phyloP scores from a whole-genome alignment of 441 rosid species.

The Melastoma candidum region DNA sequence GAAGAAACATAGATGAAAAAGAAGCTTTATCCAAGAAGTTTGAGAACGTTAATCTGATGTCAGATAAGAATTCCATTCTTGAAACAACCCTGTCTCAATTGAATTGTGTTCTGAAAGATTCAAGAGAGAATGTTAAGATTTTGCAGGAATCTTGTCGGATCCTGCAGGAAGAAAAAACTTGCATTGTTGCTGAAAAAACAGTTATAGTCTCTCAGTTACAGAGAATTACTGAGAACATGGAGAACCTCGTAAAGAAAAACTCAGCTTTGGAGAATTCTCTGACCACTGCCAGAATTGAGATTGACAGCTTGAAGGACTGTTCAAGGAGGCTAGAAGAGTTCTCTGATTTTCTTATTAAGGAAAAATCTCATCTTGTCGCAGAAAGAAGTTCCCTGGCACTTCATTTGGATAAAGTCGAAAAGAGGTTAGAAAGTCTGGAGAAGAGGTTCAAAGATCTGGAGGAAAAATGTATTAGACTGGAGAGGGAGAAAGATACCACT shows the following conservation, averaged over 20 bases:
- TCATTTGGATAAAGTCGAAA: slow-evolving; percentile 38
- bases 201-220: slow-evolving; percentile 76
- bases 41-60: slow-evolving; percentile 32
- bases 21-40: slow-evolving; percentile 30
- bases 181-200: slow-evolving; percentile 40
- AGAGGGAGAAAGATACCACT: slow-evolving; percentile 39
- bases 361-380: slow-evolving; percentile 39
- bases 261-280: slow-evolving; percentile 43
- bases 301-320: slow-evolving; percentile 47
- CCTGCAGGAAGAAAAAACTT: slow-evolving; percentile 51
- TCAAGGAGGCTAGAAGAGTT: slow-evolving; percentile 57
- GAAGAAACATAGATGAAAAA: slow-evolving; percentile 33
- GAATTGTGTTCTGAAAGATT: slow-evolving; percentile 35
- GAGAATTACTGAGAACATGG: slow-evolving; percentile 54
- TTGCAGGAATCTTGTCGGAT: slow-evolving; percentile 50
- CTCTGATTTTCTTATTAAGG: slow-evolving; percentile 42
- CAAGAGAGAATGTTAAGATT: slow-evolving; percentile 31
- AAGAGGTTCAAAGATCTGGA: slow-evolving; percentile 47
- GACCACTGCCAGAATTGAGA: slow-evolving; percentile 50
- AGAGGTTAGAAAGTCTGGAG: slow-evolving; percentile 59
- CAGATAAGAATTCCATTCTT: slow-evolving; percentile 47
- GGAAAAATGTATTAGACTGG: slow-evolving; percentile 34
- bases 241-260: slow-evolving; percentile 49
- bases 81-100: slow-evolving; percentile 40
- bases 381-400: slow-evolving; percentile 43